phyloP scores from a whole-genome alignment of 1,139 yeast genomes.

The Taiozyma sp. region DNA sequence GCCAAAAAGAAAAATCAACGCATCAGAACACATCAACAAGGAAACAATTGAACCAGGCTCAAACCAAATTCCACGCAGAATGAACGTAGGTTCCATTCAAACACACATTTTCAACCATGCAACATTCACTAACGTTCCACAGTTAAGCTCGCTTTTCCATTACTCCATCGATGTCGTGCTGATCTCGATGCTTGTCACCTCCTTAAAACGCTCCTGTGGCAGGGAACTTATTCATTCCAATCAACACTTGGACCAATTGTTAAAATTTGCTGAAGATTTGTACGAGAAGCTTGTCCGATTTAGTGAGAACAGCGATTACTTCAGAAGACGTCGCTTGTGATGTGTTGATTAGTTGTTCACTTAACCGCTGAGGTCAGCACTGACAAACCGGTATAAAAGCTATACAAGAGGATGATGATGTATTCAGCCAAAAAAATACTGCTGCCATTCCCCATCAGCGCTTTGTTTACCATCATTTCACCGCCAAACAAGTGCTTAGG shows the following conservation, averaged over 20 bases:
- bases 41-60: too few species aligned
- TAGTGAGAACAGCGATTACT: neutral
- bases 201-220: neutral
- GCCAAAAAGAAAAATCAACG: too few species aligned
- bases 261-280: neutral
- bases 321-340: neutral
- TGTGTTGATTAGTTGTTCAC: neutral
- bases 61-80: too few species aligned
- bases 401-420: neutral
- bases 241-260: neutral
- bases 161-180: neutral
- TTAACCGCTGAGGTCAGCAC: neutral
- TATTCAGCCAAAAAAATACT: too few species aligned
- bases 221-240: neutral
- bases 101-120: too few species aligned
- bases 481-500: too few species aligned
- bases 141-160: neutral
- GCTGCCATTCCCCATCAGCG: too few species aligned
- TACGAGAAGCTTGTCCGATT: neutral
- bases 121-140: neutral
- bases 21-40: too few species aligned
- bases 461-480: too few species aligned
- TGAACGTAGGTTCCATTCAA: too few species aligned
- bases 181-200: neutral
- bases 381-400: neutral